Conservation (phyloP, 2,329 filamentous ascomycete species). For the Colletotrichum spinosum region DNA sequence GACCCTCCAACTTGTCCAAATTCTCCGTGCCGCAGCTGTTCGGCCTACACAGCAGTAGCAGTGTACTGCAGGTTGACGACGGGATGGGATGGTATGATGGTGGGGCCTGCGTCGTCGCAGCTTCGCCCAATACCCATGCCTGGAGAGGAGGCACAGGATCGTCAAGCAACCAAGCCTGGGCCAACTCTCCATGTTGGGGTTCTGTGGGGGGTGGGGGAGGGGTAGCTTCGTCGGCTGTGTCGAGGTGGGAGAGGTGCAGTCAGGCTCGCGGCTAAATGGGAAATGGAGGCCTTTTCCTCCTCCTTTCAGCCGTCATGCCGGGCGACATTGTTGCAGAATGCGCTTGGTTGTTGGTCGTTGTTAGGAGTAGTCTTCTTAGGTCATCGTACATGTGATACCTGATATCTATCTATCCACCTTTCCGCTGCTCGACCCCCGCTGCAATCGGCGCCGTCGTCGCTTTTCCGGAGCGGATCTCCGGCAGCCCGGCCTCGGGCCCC, state of each 20-base stretch:
- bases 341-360: not conserved
- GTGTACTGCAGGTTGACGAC: not conserved
- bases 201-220: conserved; percentile 18
- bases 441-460: not conserved
- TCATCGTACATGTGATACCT: not conserved
- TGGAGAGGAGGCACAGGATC: conserved; percentile 7
- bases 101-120: conserved; percentile 11
- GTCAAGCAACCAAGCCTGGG: conserved; percentile 12
- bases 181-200: conserved; percentile 14
- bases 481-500: not conserved
- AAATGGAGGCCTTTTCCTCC: conserved; percentile 3
- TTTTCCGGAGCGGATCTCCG: not conserved
- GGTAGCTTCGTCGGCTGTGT: not conserved
- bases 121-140: conserved; percentile 15
- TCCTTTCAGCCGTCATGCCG: conserved; percentile 1
- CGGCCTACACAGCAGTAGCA: not conserved
- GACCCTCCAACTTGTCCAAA: conserved; percentile 1
- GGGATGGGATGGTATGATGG: conserved; percentile 15
- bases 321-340: not conserved
- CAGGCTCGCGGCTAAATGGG: conserved; percentile 33
- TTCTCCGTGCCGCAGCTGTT: conserved; percentile 11
- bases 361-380: not conserved
- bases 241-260: conserved; percentile 12
- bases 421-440: not conserved
- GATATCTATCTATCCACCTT: not conserved